These are phyloP conservation scores for Gomphus bonarii DNA, from an alignment of 1,284 basidiomycete species.

Conservation along the genomic window DNA sequence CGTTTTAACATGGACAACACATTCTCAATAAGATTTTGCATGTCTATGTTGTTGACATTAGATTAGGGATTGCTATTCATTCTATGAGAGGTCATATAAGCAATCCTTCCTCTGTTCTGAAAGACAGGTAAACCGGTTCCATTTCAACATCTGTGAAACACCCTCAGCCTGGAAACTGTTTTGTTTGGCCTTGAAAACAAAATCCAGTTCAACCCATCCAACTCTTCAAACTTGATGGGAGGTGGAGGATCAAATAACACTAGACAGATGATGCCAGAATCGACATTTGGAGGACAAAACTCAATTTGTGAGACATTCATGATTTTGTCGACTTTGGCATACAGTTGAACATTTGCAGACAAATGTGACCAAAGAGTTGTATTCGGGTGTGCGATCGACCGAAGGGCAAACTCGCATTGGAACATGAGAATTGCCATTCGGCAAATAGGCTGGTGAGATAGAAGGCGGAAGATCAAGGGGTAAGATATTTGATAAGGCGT, in stretches of 20 bases:
- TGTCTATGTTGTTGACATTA: too few relatives aligned
- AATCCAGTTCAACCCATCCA: conserved; percentile 49
- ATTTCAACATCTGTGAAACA: conserved; percentile 44
- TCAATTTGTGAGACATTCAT: conserved; percentile 96
- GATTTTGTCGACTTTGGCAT: conserved; percentile 89
- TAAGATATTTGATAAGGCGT: conserved; percentile 99
- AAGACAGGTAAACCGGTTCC: conserved; percentile 43
- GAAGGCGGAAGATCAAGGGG: conserved; percentile 91
- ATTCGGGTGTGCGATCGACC: conserved; percentile 81
- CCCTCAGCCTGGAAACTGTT: conserved; percentile 41
- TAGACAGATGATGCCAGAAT: conserved; percentile 60
- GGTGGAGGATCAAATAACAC: conserved; percentile 32
- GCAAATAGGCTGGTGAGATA: conserved; percentile 91
- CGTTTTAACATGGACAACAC: too few relatives aligned
- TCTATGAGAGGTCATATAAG: too few relatives aligned
- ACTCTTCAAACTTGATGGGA: conserved; percentile 48
- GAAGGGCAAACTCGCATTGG: conserved; percentile 94
- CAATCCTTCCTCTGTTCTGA: background rate
- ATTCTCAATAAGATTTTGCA: too few relatives aligned
- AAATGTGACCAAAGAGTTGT: conserved; percentile 89
- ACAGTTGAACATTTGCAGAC: conserved; percentile 94
- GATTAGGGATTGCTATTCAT: too few relatives aligned
- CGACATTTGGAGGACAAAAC: conserved; percentile 92
- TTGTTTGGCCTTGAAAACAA: conserved; percentile 47
- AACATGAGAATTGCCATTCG: conserved; percentile 98